Evolutionary conservation across 805 yeast species (phyloP), one percentile per base, ranked within the genome.

Genomic region (Allodekkera sacchari): DNA sequence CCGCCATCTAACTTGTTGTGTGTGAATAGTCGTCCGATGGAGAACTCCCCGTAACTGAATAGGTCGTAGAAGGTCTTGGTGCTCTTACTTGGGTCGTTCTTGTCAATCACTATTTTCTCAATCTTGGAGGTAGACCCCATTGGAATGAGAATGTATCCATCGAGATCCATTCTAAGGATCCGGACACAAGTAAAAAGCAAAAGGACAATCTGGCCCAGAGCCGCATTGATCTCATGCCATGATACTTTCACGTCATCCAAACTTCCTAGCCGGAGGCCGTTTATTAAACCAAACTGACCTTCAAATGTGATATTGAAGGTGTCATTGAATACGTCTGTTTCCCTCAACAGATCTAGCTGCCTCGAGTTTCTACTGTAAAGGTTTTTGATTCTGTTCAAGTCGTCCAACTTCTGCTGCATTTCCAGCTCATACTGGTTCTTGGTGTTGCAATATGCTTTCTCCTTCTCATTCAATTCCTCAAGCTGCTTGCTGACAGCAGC

Each of bases 181-280:
- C 71, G 60, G 1, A 71, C 55, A 3, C 87, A 65, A 2, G 89
- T 83, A 1, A 78, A 66, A 19, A 88, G 50, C 13, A 89, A 55
- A 9, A 85, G 57, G 2, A 83, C 70, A 2, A 88, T 59, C 43
- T 88, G 95, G 0, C 97, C 97, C 45, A 88, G 57, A 0, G 94
- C 96, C 2, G 94, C 92, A 50, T 87, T 88, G 26, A 85, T 78
- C 45, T 88, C 97, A 33, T 83, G 74, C 94, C 95, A 85, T 2
- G 94, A 80, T 0, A 88, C 83, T 37, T 66, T 70, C 32, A 61
- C 55, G 6, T 65, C 69, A 25, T 70, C 73, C 29, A 74, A 53
- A 10, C 75, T 63, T 0, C 97, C 97, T n/a, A 89, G 52, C 35
- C 95, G 58, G 17, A 84, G 63, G 0, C 88, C 89, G 55, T 88